Conservation (phyloP, 192 early-diverging fungal species). For the Spizellomyces punctatus region DNA sequence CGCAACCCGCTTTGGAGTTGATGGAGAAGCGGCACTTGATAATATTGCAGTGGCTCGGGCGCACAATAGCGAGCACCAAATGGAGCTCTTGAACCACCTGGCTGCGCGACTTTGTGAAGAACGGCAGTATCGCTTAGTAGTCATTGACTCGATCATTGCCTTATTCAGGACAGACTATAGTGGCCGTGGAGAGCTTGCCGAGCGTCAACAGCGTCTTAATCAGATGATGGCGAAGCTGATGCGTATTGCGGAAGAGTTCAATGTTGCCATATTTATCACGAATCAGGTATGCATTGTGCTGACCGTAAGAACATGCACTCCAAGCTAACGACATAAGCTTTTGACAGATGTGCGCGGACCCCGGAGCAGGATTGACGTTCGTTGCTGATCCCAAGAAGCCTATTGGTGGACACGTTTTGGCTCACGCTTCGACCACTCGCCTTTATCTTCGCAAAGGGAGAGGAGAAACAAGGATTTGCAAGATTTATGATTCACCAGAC, state of each 20-base stretch:
- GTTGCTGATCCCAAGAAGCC: constrained; percentile 89
- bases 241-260: constrained; percentile 83
- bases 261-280: constrained; percentile 81
- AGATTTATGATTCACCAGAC: constrained; percentile 85
- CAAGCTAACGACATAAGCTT: no score
- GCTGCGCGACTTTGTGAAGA: constrained; percentile 73
- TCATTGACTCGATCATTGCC: constrained; percentile 82
- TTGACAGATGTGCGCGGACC: constrained; percentile 53
- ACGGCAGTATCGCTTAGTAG: constrained; percentile 46
- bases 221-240: constrained; percentile 71
- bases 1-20: constrained; percentile 66
- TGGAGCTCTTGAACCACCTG: constrained; percentile 75
- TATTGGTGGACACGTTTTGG: constrained; percentile 78
- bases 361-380: constrained; percentile 71
- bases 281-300: constrained; percentile 52
- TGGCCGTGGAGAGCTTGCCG: constrained; percentile 84
- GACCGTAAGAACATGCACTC: no score
- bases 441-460: constrained; percentile 80
- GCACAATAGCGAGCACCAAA: constrained; percentile 83
- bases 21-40: constrained; percentile 64
- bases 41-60: constrained; percentile 81
- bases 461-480: constrained; percentile 77
- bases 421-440: constrained; percentile 73
- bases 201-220: constrained; percentile 80
- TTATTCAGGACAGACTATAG: constrained; percentile 81